Evolutionary conservation across 2,329 filamentous ascomycete species (phyloP).

Genomic region (Colletotrichum tabaci): DNA sequence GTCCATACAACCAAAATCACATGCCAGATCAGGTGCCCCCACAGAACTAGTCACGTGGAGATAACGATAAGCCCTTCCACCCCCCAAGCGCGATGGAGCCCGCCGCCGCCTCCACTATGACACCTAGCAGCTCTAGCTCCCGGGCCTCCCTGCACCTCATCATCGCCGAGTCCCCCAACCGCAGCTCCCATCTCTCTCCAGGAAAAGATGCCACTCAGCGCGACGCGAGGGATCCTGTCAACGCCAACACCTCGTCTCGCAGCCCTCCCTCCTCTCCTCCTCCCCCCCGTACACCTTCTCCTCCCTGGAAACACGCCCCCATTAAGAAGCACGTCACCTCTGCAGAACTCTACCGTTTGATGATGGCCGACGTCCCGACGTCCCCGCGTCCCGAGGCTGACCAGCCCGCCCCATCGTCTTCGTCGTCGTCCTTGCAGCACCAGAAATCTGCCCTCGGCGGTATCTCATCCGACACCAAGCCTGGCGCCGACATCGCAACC

Average conservation of each 20-base stretch:
- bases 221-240: conserved; percentile 18
- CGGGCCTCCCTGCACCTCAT: conserved; percentile 27
- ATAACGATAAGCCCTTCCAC: conserved; percentile 37
- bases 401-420: conserved; percentile 10
- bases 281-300: neutral
- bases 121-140: conserved; percentile 35
- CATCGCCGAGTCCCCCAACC: conserved; percentile 29
- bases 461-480: neutral
- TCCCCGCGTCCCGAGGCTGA: conserved; percentile 33
- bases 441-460: conserved; percentile 12
- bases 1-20: conserved; percentile 9
- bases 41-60: conserved; percentile 28
- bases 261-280: neutral
- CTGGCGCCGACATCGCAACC: neutral
- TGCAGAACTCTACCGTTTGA: conserved; percentile 20
- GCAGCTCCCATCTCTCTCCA: conserved; percentile 4
- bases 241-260: neutral
- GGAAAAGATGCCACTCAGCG: conserved; percentile 36
- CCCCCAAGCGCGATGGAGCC: conserved; percentile 21
- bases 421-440: conserved; percentile 24
- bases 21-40: conserved; percentile 32
- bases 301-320: neutral
- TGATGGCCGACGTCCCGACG: conserved; percentile 37
- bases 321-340: conserved; percentile 2
- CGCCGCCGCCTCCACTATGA: conserved; percentile 35